Evolutionary conservation across 257 asterid genomes (phyloP).

Genomic region (Lavandula angustifolia): DNA sequence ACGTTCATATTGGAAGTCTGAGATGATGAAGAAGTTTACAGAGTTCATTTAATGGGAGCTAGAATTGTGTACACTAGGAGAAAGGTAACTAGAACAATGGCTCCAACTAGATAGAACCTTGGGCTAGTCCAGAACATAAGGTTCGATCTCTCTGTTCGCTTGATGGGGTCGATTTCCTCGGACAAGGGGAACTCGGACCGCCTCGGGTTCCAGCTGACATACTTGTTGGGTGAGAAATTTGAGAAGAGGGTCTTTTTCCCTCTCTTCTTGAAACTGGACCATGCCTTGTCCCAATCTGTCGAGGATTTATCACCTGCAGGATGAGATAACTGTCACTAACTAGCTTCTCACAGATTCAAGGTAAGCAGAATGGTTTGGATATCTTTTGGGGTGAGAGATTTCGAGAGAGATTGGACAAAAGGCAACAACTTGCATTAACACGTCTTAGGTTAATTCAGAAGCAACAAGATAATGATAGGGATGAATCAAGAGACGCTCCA

Average conservation of each 20-base stretch:
- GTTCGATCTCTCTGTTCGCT: slow-evolving; percentile 81
- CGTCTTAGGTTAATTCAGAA: no score
- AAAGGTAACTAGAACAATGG: slow-evolving; percentile 67
- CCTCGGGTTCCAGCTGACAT: slow-evolving; percentile 90
- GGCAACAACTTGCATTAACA: no score
- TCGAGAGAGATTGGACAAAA: no score
- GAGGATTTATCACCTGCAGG: slow-evolving; percentile 64
- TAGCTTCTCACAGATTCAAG: background rate
- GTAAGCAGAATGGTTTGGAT: no score
- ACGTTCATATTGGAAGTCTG: background rate
- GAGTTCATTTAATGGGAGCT: slow-evolving; percentile 55
- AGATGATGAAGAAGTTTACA: background rate
- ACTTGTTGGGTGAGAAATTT: slow-evolving; percentile 70
- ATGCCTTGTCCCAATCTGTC: slow-evolving; percentile 95
- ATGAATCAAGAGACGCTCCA: no score
- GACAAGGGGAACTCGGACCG: slow-evolving; percentile 78
- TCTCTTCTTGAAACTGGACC: slow-evolving; percentile 83
- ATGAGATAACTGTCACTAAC: background rate
- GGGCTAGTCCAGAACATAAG: slow-evolving; percentile 92
- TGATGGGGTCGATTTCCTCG: slow-evolving; percentile 95
- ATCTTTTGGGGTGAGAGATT: no score
- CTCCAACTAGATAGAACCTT: slow-evolving; percentile 61
- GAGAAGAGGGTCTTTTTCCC: slow-evolving; percentile 75
- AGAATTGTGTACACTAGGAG: slow-evolving; percentile 74
- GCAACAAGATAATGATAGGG: no score